Base-by-base conservation (phyloP, 306 rosid species). In the Gynostemma pentaphyllum region DNA sequence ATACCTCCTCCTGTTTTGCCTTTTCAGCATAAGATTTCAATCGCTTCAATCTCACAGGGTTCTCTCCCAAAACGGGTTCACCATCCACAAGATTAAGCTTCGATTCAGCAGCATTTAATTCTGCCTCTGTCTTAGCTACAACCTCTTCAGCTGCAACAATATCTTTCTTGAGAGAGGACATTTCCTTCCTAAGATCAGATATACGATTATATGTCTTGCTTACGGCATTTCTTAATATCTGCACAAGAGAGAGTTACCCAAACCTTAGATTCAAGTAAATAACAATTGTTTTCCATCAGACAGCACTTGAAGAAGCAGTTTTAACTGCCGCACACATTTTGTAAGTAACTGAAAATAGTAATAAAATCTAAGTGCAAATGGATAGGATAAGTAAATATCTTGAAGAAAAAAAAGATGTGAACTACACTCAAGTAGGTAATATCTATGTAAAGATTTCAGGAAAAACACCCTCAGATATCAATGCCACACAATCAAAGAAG, bases 11-110 rank as follows among this genome's bases (percentile, higher is more conserved):
- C 79, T 82, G 95, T 80, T 76, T 81, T 11, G 87, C 75, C 75
- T 88, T 94, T 68, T 84, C 97, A 57, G 88, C 84, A 56, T 67
- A 77, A 16, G 76, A 81, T 76, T 86, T 88, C 83, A 94, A 78
- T 34, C 94, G 94, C 81, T 75, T 94, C 83, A 86, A 49, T 67
- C 81, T 81, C 51, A 48, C 75, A 23, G 97, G 99, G 70, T 84
- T 94, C 45, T 94, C 99, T 21, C 99, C 99, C 69, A 86, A 69
- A 78, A 94, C 94, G 68, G 99, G 97, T 70, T 94, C 99, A 47
- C 95, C 87, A 70, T 94, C 99, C 69, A 86, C 89, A 19, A 94
- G 82, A 59, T 94, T 41, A 21, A 94, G 95, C 80, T 81, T 86
- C 40, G 90, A 84, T 82, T 88, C 97, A 9, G 97, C 90, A 47